Evolutionary conservation across 1,284 basidiomycete genomes (phyloP).

Genomic region (Pseudozyma thailandica): DNA sequence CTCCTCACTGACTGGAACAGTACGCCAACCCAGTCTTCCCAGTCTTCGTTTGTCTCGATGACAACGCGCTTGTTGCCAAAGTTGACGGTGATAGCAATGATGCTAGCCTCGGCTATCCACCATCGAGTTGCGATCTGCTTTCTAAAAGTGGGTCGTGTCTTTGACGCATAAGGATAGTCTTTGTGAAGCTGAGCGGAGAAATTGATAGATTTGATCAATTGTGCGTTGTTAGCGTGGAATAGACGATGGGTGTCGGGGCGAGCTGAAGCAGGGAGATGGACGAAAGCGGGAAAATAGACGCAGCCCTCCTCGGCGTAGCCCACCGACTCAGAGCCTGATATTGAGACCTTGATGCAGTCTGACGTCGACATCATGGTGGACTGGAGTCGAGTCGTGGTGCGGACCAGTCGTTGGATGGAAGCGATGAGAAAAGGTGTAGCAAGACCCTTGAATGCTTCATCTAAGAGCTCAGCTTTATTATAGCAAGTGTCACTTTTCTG

Average conservation of each 20-base stretch:
- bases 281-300: constrained; percentile 23
- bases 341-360: no score
- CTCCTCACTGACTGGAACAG: constrained; percentile 7
- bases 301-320: neutral
- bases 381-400: neutral
- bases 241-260: constrained; percentile 1
- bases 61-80: constrained; percentile 1
- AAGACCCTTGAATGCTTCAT: neutral
- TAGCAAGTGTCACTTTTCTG: neutral
- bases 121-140: constrained; percentile 15
- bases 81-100: constrained; percentile 13
- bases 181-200: neutral
- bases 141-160: neutral
- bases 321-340: neutral
- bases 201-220: constrained; percentile 12
- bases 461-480: neutral
- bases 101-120: constrained; percentile 2
- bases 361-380: constrained; percentile 13
- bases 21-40: constrained; percentile 14
- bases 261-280: constrained; percentile 18
- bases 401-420: neutral
- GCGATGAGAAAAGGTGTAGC: neutral
- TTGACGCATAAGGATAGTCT: no score
- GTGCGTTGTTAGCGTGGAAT: neutral
- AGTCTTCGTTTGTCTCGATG: constrained; percentile 18